Evolutionary conservation across 2,329 filamentous ascomycete genomes (phyloP), one percentile per base, ranked within the genome.

Genomic region (Hirsutella rhossiliensis): DNA sequence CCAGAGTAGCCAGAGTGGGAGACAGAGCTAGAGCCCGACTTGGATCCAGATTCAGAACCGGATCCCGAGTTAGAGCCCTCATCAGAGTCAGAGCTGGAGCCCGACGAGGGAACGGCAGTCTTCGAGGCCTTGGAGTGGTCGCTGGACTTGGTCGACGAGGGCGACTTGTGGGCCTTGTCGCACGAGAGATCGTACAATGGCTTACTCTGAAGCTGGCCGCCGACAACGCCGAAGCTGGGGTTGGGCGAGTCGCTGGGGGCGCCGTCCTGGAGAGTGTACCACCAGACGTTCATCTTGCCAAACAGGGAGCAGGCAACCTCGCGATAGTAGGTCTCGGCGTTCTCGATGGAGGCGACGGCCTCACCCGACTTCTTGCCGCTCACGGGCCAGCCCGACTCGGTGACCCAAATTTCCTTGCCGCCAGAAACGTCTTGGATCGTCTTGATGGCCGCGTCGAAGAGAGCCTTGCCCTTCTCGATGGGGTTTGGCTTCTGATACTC

Each of bases 311-410:
- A 94, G 43, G 80, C 84, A 43, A 90, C 83, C 39, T 82, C 68
- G 53, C 85, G 72, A 84, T 86, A 94, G 74, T 78, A 95, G n/a
- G 64, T 74, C 68, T 85, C 72, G 38, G 88, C 86, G 58, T 90
- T 89, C 43, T 72, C 66, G 29, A 66, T 49, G 31, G 70, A 80
- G 6, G 88, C 71, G 11, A 82, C 72, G 36, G 78, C 85, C 41
- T 75, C 59, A 52, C 79, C 80, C 48, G 73, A 65, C 1, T 67
- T 72, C 50, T 75, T 66, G 45, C 87, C 88, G 54, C 72, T 78
- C 43, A 88, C 78, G 41, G 88, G 87, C 78, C 85, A 92, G 51
- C 88, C 88, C 15, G 87, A 92, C 73, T 94, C 87, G 27, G 87
- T 92, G 49, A 94, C 75, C 85, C 85, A 92, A 53, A 94, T 75